Base-by-base conservation (phyloP, 2,329 filamentous ascomycete genomes). In the Karstenula rhodostoma region DNA sequence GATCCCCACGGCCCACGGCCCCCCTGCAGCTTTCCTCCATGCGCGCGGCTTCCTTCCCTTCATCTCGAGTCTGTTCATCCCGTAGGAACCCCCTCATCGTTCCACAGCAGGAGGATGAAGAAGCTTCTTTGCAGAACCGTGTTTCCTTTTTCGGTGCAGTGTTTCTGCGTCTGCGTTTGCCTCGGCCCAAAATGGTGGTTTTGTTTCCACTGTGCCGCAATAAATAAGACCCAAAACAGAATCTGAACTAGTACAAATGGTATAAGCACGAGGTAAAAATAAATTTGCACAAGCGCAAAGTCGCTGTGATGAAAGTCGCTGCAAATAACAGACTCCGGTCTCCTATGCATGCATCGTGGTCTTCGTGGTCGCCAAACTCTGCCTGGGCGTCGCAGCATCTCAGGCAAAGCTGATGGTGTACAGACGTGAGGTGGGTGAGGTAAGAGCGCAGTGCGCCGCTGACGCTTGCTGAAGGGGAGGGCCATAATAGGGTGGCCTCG, bases 91-190 rank as follows among this genome's bases (percentile, higher is more conserved):
- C 12, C 51, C 37, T n/a, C 17, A 43, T 32, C 43, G 35, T 33
- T 50, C 47, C 46, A 17, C 17, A 25, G 22, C 22, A 19, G 40
- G 12, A 25, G 19, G 42, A 52, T 17, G 29, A 53, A 32, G 33
- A 51, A 47, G 23, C 19, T 46, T 57, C 40, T 42, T 17, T 56
- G 47, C 19, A 42, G 13, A 56, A 57, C 6, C 33, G 17, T 27
- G 5, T 42, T 2, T 52, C 42, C 12, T 35, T 4, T 32, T 42
- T 22, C n/a, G 19, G 17, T 37, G n/a, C 55, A 59, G 51, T 40
- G 8, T 10, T 59, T 66, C 64, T 63, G 64, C 64, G n/a, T 59
- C 64, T 64, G 62, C 64, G 62, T 33, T 48, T 59, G 57, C 59
- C 53, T 56, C 44, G 35, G 4, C 48, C 49, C 54, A 59, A 51